Evolutionary conservation across 2,329 filamentous ascomycete genomes (phyloP).

Genomic region (Parastagonospora avenae): DNA sequence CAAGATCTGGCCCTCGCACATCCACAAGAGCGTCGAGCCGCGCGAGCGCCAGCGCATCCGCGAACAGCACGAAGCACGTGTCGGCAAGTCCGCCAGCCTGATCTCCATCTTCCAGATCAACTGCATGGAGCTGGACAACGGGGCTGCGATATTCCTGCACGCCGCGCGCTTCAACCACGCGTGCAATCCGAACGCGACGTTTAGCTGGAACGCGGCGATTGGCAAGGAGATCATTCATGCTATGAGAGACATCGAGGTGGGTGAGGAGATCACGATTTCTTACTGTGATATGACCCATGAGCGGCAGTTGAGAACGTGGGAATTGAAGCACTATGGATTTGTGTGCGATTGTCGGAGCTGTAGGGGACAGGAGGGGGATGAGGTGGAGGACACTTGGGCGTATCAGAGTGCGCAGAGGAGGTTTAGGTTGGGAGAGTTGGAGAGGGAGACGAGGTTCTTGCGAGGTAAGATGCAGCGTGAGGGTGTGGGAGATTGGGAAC

Average conservation of each 20-base stretch:
- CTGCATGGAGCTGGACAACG: slow-evolving; percentile 43
- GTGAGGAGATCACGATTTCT: slow-evolving; percentile 46
- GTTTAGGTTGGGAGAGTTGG: slow-evolving; percentile 40
- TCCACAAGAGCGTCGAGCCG: slow-evolving; percentile 25
- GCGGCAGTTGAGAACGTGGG: slow-evolving; percentile 32
- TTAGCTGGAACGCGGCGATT: slow-evolving; percentile 40
- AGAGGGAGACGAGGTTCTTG: slow-evolving; percentile 30
- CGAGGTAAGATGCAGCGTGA: slow-evolving; percentile 9
- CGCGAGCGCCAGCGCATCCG: slow-evolving; percentile 30
- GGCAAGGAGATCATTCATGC: slow-evolving; percentile 41
- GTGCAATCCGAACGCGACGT: slow-evolving; percentile 49
- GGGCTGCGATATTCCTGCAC: slow-evolving; percentile 43
- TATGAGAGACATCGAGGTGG: slow-evolving; percentile 38
- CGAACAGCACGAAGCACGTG: slow-evolving; percentile 41
- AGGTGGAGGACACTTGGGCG: slow-evolving; percentile 32
- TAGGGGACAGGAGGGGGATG: slow-evolving; percentile 22
- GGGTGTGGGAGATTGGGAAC: no score
- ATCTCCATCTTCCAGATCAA: slow-evolving; percentile 50
- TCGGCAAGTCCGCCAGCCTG: slow-evolving; percentile 20
- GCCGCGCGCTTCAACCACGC: slow-evolving; percentile 50
- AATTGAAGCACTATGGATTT: slow-evolving; percentile 46
- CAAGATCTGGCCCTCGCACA: slow-evolving; percentile 28
- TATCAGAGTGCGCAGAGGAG: slow-evolving; percentile 36
- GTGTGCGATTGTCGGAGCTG: slow-evolving; percentile 47
- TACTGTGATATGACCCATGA: slow-evolving; percentile 46